These are phyloP conservation scores for Candida sphagnicola DNA, from an alignment of 805 yeast species.

Conservation along the genomic window DNA sequence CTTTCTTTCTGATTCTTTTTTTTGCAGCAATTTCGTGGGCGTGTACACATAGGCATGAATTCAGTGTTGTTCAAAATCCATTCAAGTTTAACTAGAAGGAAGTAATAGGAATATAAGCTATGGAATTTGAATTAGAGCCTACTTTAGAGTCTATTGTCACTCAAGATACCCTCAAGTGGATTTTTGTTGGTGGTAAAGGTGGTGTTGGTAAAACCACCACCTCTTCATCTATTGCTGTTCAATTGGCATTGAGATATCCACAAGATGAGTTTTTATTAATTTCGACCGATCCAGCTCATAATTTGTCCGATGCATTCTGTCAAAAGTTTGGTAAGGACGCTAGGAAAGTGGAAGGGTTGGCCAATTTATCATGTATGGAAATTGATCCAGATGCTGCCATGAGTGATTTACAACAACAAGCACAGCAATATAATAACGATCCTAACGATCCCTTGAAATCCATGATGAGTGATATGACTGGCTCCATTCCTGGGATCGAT, in stretches of 20 bases:
- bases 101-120: slow-evolving; percentile 7
- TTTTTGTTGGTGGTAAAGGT: slow-evolving; percentile 99
- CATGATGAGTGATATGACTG: slow-evolving; percentile 86
- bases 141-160: slow-evolving; percentile 61
- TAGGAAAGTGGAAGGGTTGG: slow-evolving; percentile 82
- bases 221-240: slow-evolving; percentile 92
- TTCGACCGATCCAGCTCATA: slow-evolving; percentile 98
- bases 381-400: slow-evolving; percentile 94
- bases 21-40: too few relatives aligned
- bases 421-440: slow-evolving; percentile 52
- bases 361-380: slow-evolving; percentile 94
- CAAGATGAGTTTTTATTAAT: slow-evolving; percentile 77
- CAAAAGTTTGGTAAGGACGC: slow-evolving; percentile 98
- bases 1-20: too few relatives aligned
- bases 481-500: slow-evolving; percentile 96
- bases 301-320: slow-evolving; percentile 95
- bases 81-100: too few relatives aligned
- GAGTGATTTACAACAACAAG: slow-evolving; percentile 71
- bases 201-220: slow-evolving; percentile 99
- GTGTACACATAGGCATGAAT: not conserved
- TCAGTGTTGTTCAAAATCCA: not conserved
- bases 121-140: slow-evolving; percentile 68
- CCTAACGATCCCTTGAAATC: slow-evolving; percentile 62
- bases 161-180: slow-evolving; percentile 81
- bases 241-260: slow-evolving; percentile 82